Evolutionary conservation across 805 yeast genomes (phyloP), one percentile per base, ranked within the genome.

Genomic region (Kazachstania bromeliacearum): DNA sequence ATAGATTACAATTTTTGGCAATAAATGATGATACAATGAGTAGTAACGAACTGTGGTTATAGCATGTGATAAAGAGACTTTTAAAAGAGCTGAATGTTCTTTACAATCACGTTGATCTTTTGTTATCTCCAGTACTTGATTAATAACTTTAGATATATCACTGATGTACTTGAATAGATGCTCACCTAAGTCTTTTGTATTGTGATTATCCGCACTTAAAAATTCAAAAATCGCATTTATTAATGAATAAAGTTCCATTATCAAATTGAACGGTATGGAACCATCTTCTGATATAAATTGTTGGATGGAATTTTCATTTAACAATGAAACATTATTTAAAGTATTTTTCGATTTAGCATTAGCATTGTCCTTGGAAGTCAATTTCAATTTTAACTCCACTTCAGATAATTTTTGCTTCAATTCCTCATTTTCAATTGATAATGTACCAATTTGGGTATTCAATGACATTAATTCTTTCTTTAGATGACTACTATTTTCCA

Each of bases 21-120:
- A 59, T 4, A 82, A 50, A n/a, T 69, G 67, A 4, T 71, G 64
- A 45, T 81, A 78, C 9, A 77, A 60, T 1, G 82, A 73, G 54
- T 65, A 81, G 51, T 84, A 83, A 49, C 95, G 69, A 1, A 88
- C 73, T 1, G 85, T 70, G 3, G 94, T 77, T 28, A 88, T 73
- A 0, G 78, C 71, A 58, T 81, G 87, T 15, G 85, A 75, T 18
- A 81, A 71, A 1, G 89, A 68, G 30, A 79, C 79, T 38, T 79
- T 72, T 26, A 45, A 26, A 18, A 73, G 50, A 31, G 64, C 53
- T 33, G 75, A 59, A 50, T 63, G 59, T 41, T 71, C 66, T 40
- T 66, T 48, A n/a, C n/a, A n/a, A n/a, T n/a, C n/a, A 37, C 53
- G 52, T n/a, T 45, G 47, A 3, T 51, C 48, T n/a, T 25, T 30